Evolutionary conservation across 768 basidiomycete genomes (phyloP).

Genomic region (Suillus cothurnatus): DNA sequence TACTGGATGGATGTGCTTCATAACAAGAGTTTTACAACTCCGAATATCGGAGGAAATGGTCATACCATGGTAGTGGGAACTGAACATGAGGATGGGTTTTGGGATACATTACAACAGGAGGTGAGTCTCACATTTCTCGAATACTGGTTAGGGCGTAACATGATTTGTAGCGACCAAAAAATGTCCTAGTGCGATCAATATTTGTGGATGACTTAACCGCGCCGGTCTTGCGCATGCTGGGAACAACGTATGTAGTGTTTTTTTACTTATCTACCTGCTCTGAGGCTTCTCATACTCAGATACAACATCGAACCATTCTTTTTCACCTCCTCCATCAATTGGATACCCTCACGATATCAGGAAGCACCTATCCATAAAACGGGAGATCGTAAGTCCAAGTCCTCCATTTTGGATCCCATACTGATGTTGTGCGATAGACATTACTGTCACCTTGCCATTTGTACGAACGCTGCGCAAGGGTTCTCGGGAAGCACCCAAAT

Average conservation of each 20-base stretch:
- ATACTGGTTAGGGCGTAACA: not conserved
- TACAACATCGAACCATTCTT: conserved; percentile 65
- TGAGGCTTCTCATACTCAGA: conserved; percentile 23
- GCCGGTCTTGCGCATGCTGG: conserved; percentile 56
- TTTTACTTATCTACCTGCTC: not conserved
- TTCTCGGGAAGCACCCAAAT: not conserved
- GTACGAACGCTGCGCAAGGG: conserved; percentile 41
- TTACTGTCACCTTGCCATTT: conserved; percentile 58
- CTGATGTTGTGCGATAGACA: conserved; percentile 39
- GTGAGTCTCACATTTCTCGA: conserved; percentile 33
- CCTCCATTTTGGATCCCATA: not conserved
- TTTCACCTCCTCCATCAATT: conserved; percentile 62
- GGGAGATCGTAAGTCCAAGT: conserved; percentile 54
- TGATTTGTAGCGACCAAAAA: conserved; percentile 35
- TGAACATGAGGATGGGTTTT: conserved; percentile 32
- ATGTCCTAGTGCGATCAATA: conserved; percentile 47
- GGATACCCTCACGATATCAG: conserved; percentile 69
- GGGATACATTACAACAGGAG: conserved; percentile 29
- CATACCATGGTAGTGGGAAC: conserved; percentile 2
- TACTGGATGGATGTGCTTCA: conserved; percentile 27
- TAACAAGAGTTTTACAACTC: conserved; percentile 13
- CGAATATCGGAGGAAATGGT: not conserved
- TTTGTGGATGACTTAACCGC: conserved; percentile 54
- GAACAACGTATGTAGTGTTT: conserved; percentile 44
- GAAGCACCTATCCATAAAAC: conserved; percentile 41